Base-by-base conservation (phyloP, 768 basidiomycete species). In the Cyclocybe cylindracea region DNA sequence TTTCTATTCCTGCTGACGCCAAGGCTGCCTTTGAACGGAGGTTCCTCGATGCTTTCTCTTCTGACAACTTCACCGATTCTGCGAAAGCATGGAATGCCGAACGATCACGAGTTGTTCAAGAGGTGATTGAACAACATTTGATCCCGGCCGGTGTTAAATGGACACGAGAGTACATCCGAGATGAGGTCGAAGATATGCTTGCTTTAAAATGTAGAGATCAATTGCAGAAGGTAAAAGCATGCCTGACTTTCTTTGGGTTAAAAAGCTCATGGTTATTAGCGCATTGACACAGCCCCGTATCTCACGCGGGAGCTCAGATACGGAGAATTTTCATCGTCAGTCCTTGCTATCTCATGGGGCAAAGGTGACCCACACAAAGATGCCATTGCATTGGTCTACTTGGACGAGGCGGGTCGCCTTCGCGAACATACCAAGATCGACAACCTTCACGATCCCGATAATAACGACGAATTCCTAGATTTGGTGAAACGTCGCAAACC, bases 301-400 rank as follows among this genome's bases (percentile, higher is more conserved):
- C 65, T 70, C 19, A 80, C 81, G 4, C 69, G 75, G 0, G 78
- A 79, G 6, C 83, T 89, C 72, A 84, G 82, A 50, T 71, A 77
- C 46, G 94, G 91, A 10, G 83, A 91, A 62, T 74, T 80, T 37
- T 70, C 94, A 43, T 78, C 86, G 42, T 78, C 87, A 16, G 93
- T 98, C 16, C 78, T 99, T 38, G 91, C 95, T 3, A 69, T 96
- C 50, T 96, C 95, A 6, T 94, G 93, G 86, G 97, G 97, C 35
- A 88, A 91, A 70, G 97, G 97, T 35, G 94, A 97, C 60, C 91
- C 93, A 36, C 85, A 88, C 61, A 90, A 89, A 62, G 96, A 99
- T 67, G 86, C 87, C 6, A 89, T 98, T 48, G 82, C 85, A 16
- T 73, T 93, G 37, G 88, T 95, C 51, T 91, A 86, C 72, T 65